Conservation (phyloP, 441 rosid species). For the Populus tomentosa region DNA sequence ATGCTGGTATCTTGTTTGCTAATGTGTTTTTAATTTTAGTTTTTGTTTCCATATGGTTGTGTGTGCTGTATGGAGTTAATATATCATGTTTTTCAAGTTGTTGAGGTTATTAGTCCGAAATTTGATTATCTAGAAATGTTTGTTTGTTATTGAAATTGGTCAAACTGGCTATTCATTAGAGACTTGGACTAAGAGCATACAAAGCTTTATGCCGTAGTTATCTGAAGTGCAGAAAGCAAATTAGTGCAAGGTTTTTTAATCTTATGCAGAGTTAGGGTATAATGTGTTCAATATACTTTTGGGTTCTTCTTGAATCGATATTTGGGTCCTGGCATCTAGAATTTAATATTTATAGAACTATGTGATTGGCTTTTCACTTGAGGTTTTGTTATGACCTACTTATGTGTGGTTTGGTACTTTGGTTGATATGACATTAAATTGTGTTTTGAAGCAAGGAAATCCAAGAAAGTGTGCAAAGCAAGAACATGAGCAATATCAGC, state of each 20-base stretch:
- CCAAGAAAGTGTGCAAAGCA: constrained; percentile 21
- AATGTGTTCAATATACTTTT: background rate
- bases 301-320: background rate
- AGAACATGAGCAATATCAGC: constrained; percentile 20
- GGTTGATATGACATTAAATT: constrained; percentile 20
- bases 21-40: background rate
- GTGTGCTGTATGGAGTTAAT: background rate
- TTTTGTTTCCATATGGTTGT: background rate
- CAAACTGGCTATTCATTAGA: background rate
- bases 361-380: background rate
- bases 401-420: background rate
- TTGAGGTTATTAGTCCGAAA: background rate
- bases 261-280: background rate
- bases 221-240: background rate
- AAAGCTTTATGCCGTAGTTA: background rate
- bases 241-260: background rate
- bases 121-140: background rate
- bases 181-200: background rate
- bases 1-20: background rate
- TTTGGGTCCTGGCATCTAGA: background rate
- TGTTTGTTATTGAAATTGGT: background rate
- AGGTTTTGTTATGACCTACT: constrained; percentile 1
- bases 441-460: constrained; percentile 37
- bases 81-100: background rate
- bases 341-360: background rate